A percentile compares a stretch with the other conserved stretches of the same genome.
These are phyloP conservation scores for Rhodotorula paludigena DNA, from an alignment of 768 basidiomycete genomes.

Conservation along the genomic window DNA sequence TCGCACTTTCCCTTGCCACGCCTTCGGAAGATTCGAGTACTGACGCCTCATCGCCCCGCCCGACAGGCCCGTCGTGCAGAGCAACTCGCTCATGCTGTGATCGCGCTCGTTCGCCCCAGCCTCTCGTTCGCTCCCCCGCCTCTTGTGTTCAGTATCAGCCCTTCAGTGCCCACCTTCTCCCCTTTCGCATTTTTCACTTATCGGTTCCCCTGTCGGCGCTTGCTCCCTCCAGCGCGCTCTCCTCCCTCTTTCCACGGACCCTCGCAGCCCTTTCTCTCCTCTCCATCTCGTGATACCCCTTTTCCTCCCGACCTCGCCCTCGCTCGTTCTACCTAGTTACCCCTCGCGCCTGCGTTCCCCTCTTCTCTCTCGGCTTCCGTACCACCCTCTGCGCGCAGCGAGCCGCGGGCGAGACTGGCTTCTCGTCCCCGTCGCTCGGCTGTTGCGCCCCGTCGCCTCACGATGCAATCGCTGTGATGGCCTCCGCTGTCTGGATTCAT, in stretches of 20 bases:
- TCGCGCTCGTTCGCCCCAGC: not conserved
- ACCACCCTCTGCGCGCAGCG: not conserved
- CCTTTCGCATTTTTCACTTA: not conserved
- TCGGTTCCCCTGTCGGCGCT: not conserved
- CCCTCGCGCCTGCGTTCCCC: too few relatives aligned
- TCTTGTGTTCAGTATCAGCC: not conserved
- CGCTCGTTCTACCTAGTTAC: not conserved
- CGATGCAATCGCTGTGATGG: too few relatives aligned
- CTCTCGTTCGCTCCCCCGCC: not conserved
- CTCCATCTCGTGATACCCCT: not conserved
- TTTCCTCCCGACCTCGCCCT: not conserved
- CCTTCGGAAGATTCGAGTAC: too few relatives aligned
- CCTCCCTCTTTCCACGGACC: not conserved
- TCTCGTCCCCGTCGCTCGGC: too few relatives aligned
- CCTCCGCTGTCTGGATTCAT: too few relatives aligned
- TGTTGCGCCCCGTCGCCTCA: too few relatives aligned
- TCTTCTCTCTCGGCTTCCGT: not conserved
- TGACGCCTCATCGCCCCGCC: not conserved
- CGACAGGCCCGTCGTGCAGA: conserved; percentile 27
- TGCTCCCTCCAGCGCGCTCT: not conserved
- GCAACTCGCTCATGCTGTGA: conserved; percentile 37
- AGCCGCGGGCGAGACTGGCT: too few relatives aligned
- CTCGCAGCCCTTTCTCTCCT: too few relatives aligned
- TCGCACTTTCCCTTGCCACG: not conserved
- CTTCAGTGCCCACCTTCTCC: not conserved